These are phyloP conservation scores for Trichoderma asperellum DNA, from an alignment of 2,329 filamentous ascomycete species.

Conservation along the genomic window DNA sequence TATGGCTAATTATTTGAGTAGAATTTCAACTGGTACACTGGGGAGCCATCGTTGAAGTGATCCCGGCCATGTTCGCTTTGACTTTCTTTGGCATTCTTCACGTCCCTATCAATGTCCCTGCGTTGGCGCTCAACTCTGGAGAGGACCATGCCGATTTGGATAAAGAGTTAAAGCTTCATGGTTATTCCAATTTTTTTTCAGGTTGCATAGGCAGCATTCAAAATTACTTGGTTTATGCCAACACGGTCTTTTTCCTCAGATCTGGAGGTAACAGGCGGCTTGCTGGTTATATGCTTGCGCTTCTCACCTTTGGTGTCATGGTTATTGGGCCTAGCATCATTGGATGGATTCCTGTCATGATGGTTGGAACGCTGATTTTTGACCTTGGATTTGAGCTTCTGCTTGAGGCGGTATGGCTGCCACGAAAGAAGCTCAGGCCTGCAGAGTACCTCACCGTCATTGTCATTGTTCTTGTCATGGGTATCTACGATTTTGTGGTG, in stretches of 20 bases:
- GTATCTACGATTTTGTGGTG: conserved; percentile 92
- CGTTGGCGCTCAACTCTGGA: conserved; percentile 83
- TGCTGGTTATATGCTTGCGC: conserved; percentile 82
- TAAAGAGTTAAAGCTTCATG: conserved; percentile 88
- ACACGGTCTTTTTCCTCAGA: conserved; percentile 94
- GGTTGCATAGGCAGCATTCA: conserved; percentile 86
- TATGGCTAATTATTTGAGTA: conserved; percentile 41
- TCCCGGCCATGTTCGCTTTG: conserved; percentile 93
- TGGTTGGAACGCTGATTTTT: conserved; percentile 94
- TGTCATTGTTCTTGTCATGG: conserved; percentile 92
- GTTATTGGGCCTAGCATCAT: conserved; percentile 84
- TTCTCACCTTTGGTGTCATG: conserved; percentile 79
- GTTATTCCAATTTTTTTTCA: conserved; percentile 88
- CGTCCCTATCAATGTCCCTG: conserved; percentile 97
- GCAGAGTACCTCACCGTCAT: conserved; percentile 91
- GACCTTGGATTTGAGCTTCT: conserved; percentile 91
- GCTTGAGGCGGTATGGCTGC: conserved; percentile 84
- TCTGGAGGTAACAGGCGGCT: conserved; percentile 87
- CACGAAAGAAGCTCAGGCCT: conserved; percentile 82
- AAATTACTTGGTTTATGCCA: conserved; percentile 97
- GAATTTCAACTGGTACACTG: conserved; percentile 82
- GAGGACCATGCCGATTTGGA: conserved; percentile 93
- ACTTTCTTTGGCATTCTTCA: conserved; percentile 98
- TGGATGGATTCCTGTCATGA: conserved; percentile 94
- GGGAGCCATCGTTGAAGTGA: conserved; percentile 77